These are phyloP conservation scores for Rhodotorula taiwanensis DNA, from an alignment of 768 basidiomycete species.

Conservation along the genomic window DNA sequence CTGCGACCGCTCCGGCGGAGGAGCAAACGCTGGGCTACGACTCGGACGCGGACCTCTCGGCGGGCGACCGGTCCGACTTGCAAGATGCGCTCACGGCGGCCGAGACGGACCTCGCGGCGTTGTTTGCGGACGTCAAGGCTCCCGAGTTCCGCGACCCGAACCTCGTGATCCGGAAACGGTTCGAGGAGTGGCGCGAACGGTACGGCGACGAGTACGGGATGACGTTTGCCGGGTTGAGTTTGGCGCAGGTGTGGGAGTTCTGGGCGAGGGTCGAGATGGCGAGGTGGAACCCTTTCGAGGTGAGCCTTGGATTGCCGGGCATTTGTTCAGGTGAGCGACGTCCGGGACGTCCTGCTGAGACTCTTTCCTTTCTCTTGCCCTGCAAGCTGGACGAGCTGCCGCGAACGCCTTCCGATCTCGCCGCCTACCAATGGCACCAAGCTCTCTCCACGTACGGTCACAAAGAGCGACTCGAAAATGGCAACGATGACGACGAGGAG, in stretches of 20 bases:
- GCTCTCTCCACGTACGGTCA: constrained; percentile 34
- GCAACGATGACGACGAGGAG: constrained; percentile 6
- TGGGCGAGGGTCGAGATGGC: constrained; percentile 49
- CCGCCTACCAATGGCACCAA: constrained; percentile 36
- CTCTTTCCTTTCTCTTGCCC: no score
- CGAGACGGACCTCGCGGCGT: not conserved
- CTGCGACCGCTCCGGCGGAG: not conserved
- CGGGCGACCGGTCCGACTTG: constrained; percentile 27
- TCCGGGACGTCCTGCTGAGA: no score
- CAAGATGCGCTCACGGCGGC: constrained; percentile 11
- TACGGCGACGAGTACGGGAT: constrained; percentile 48
- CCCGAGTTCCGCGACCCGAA: constrained; percentile 38
- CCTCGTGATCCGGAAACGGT: constrained; percentile 38
- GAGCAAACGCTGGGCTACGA: constrained; percentile 30
- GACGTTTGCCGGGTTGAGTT: constrained; percentile 47
- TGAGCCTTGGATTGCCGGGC: constrained; percentile 40
- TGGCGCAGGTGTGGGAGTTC: constrained; percentile 50
- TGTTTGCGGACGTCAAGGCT: constrained; percentile 40
- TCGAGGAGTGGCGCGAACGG: constrained; percentile 46
- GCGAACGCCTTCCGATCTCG: constrained; percentile 34
- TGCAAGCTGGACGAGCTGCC: constrained; percentile 35
- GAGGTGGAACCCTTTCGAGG: constrained; percentile 48
- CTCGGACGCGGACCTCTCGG: constrained; percentile 31
- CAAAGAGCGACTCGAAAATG: constrained; percentile 41
- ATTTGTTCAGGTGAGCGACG: no score